These are phyloP conservation scores for Pontederia crassipes DNA, from an alignment of 176 grass and related monocot species.

Conservation along the genomic window DNA sequence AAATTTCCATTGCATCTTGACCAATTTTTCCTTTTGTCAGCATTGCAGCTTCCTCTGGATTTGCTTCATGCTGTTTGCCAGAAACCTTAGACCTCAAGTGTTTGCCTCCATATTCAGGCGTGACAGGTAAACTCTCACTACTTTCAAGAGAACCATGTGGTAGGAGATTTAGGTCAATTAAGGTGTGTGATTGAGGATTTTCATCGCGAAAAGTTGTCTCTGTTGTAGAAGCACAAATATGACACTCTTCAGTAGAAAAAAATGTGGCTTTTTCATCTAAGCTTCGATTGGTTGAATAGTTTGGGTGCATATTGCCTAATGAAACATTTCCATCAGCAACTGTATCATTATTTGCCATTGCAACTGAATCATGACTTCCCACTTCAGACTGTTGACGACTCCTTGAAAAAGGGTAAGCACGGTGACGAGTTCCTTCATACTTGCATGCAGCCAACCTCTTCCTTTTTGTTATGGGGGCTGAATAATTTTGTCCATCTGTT, in stretches of 20 bases:
- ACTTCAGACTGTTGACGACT: conserved; percentile 28
- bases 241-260: conserved; percentile 24
- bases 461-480: conserved; percentile 40
- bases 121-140: conserved; percentile 21
- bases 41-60: conserved; percentile 6
- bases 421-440: conserved; percentile 35
- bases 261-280: conserved; percentile 24
- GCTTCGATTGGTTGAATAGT: conserved; percentile 28
- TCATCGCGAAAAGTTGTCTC: conserved; percentile 28
- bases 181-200: not conserved
- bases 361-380: conserved; percentile 28
- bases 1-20: conserved; percentile 24
- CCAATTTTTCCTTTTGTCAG: conserved; percentile 25
- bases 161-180: conserved; percentile 71
- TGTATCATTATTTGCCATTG: conserved; percentile 22
- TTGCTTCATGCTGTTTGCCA: conserved; percentile 17
- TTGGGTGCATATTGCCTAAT: conserved; percentile 26
- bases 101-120: conserved; percentile 1
- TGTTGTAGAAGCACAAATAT: conserved; percentile 19
- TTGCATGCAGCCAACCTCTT: conserved; percentile 49
- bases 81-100: conserved; percentile 22
- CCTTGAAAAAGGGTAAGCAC: conserved; percentile 18
- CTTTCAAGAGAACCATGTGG: conserved; percentile 54
- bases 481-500: conserved; percentile 36
- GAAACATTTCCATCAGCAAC: conserved; percentile 19